phyloP scores from a whole-genome alignment of 1,139 yeast genomes.

The Chernovozyma sophiae-reginae region DNA sequence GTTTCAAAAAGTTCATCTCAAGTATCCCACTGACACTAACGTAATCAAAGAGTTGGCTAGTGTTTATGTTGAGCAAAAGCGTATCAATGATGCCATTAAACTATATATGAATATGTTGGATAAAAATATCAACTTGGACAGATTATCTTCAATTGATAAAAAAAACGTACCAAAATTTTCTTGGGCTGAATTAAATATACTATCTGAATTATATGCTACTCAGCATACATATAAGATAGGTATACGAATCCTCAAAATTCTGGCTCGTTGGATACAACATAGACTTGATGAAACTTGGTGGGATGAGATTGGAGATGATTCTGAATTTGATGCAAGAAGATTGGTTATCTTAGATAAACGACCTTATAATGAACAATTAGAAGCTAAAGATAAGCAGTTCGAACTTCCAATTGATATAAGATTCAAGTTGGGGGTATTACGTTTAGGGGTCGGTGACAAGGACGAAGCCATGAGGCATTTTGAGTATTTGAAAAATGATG shows the following conservation, averaged over 20 bases:
- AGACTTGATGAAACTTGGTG: conserved; percentile 75
- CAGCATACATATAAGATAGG: conserved; percentile 65
- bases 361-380: conserved; percentile 10
- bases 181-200: conserved; percentile 85
- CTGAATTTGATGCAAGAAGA: conserved; percentile 73
- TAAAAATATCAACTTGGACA: conserved; percentile 39
- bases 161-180: conserved; percentile 51
- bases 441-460: conserved; percentile 60
- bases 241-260: conserved; percentile 59
- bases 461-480: conserved; percentile 75
- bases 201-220: conserved; percentile 72
- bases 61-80: conserved; percentile 68
- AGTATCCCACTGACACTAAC: conserved; percentile 58
- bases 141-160: conserved; percentile 21
- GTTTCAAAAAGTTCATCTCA: conserved; percentile 56
- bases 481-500: conserved; percentile 52
- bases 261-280: conserved; percentile 79
- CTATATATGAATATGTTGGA: conserved; percentile 67
- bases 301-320: conserved; percentile 72
- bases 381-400: conserved; percentile 30
- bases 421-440: conserved; percentile 68
- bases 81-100: conserved; percentile 76
- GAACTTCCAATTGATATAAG: conserved; percentile 82
- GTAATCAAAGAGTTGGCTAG: conserved; percentile 73
- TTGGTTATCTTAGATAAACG: conserved; percentile 25